Evolutionary conservation across 352 stramenopile species (phyloP).

Genomic region (Phytophthora sansomeana): DNA sequence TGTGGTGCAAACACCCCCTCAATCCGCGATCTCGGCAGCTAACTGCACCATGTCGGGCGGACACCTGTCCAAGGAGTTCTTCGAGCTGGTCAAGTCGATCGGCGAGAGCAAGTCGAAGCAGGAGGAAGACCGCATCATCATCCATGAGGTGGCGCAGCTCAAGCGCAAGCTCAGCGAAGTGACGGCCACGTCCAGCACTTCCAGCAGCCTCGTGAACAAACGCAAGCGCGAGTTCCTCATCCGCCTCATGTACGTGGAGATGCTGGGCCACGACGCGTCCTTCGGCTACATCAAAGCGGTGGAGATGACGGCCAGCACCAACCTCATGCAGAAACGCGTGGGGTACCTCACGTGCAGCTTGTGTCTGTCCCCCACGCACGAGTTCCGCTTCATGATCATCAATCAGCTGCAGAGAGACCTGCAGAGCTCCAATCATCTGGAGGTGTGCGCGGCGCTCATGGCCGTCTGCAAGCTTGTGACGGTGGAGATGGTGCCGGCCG

Average conservation of each 20-base stretch:
- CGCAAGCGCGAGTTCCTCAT: conserved; percentile 99
- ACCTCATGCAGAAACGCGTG: conserved; percentile 98
- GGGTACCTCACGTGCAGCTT: conserved; percentile 96
- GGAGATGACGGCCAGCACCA: conserved; percentile 97
- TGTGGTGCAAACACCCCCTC: conserved; percentile 1
- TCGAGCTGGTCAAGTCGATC: conserved; percentile 99
- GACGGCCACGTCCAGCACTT: conserved; percentile 76
- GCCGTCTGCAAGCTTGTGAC: conserved; percentile 97
- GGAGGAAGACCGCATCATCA: conserved; percentile 99
- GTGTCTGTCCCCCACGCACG: conserved; percentile 97
- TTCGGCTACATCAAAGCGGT: conserved; percentile 99
- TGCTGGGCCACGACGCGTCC: conserved; percentile 99
- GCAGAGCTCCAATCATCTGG: conserved; percentile 91
- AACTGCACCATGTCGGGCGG: conserved; percentile 79
- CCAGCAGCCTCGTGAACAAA: conserved; percentile 90
- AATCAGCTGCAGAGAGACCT: conserved; percentile 99
- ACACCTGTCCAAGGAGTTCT: conserved; percentile 98
- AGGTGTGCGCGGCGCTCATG: conserved; percentile 96
- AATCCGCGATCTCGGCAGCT: conserved; percentile 30
- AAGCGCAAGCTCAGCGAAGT: conserved; percentile 96
- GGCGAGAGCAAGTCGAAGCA: conserved; percentile 99
- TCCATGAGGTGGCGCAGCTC: conserved; percentile 95
- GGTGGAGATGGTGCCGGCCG: conserved; percentile 98
- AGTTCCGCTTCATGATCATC: conserved; percentile 99
- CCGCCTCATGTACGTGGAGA: conserved; percentile 99